Conservation (phyloP, 768 basidiomycete genomes). For the Tubosaeta brunneosetosa region DNA sequence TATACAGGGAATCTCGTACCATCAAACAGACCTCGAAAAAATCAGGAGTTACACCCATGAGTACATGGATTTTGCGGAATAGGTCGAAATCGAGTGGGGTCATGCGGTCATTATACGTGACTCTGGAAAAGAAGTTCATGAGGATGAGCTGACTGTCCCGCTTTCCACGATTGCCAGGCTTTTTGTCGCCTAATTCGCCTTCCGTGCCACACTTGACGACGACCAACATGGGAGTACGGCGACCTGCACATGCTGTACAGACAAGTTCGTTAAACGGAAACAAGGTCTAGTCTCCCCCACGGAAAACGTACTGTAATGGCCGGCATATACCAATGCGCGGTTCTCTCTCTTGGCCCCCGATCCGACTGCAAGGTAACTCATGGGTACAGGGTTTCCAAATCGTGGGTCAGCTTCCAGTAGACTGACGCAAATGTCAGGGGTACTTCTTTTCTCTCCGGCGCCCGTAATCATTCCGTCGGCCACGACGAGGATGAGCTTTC, state of each 20-base stretch:
- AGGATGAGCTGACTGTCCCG: constrained; percentile 97
- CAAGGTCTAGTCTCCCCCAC: not conserved
- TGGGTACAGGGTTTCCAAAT: constrained; percentile 93
- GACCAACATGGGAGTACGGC: constrained; percentile 89
- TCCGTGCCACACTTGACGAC: constrained; percentile 97
- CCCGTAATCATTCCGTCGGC: constrained; percentile 99
- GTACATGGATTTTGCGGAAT: constrained; percentile 90
- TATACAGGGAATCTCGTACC: constrained; percentile 45
- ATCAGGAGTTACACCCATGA: constrained; percentile 99
- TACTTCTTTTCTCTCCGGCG: constrained; percentile 90
- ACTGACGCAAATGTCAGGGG: constrained; percentile 93
- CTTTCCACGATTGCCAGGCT: constrained; percentile 97
- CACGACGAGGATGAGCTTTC: constrained; percentile 91
- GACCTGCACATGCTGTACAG: constrained; percentile 67
- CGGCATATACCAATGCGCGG: constrained; percentile 96
- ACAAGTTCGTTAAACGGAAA: constrained; percentile 2
- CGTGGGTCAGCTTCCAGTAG: constrained; percentile 89
- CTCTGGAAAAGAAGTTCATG: constrained; percentile 99
- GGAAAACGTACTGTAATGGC: constrained; percentile 86
- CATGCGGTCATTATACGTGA: constrained; percentile 99
- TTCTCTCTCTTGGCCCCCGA: constrained; percentile 87
- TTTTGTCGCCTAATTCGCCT: constrained; percentile 77
- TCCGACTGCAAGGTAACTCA: constrained; percentile 91
- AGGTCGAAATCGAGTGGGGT: constrained; percentile 95
- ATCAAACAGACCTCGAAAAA: constrained; percentile 97